Evolutionary conservation across 768 basidiomycete genomes (phyloP), one percentile per base, ranked within the genome.

Genomic region (Coprinellus aureogranulatus): DNA sequence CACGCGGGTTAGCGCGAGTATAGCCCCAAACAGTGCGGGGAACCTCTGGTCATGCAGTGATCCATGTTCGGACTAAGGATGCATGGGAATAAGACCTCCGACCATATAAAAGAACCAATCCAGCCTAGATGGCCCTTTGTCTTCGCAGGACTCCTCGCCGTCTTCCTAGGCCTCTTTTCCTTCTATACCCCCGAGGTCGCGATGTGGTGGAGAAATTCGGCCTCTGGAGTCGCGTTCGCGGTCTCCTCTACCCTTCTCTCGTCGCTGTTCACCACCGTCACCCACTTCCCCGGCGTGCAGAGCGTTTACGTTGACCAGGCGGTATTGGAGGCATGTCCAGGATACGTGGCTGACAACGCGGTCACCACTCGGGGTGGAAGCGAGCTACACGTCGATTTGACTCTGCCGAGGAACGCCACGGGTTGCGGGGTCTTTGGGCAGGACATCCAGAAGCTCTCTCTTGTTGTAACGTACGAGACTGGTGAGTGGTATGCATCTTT

Each of bases 401-500:
- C 25, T 77, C 74, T n/a, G 81, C 50, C 50, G 6, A 79, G 3
- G 63, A 67, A 55, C 73, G 79, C 3, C 87, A 86, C 71, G 80
- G 57, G 57, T 16, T 58, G 57, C 37, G 40, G 81, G 59, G 80
- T 86, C 22, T 88, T 81, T 68, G 87, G 87, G 2, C 58, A 67
- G 4, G 87, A 88, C 64, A 73, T 82, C 39, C 47, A 74, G 40
- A 68, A 69, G 30, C 70, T 89, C 27, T 69, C 69, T 16, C 67
- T 88, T 50, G 68, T 69, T 25, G 85, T 88, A 31, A 77, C 74
- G 0, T 87, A 87, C 57, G 84, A 88, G 65, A 84, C 84, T 2
- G 67, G 85, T 83, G 40, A 54, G 76, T 65, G 20, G 14, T 22
- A 22, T 40, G 28, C 20, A 42, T 23, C 3, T 52, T 25, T 16